phyloP scores from a whole-genome alignment of 2,329 filamentous ascomycete species.

The Neonectria punicea region DNA sequence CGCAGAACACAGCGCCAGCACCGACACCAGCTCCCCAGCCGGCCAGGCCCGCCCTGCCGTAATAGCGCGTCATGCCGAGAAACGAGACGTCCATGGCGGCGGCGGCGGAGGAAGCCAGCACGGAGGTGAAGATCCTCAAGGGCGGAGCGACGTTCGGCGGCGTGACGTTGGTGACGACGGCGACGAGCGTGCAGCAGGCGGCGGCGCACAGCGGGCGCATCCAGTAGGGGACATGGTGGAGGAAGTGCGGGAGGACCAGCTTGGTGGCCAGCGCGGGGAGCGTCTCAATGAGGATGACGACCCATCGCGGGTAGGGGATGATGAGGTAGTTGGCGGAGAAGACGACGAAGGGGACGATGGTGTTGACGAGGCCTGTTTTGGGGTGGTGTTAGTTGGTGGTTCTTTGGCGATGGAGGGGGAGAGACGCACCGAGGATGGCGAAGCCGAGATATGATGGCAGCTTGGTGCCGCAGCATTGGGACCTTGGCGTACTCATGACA shows the following conservation, averaged over 20 bases:
- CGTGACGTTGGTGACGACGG: constrained; percentile 40
- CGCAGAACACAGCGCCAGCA: constrained; percentile 42
- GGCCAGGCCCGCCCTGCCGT: constrained; percentile 45
- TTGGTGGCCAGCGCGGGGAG: constrained; percentile 46
- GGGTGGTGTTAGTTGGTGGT: constrained; percentile 20
- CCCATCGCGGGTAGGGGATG: constrained; percentile 46
- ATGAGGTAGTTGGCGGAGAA: constrained; percentile 50
- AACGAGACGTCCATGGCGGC: constrained; percentile 48
- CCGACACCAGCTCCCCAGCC: constrained; percentile 51
- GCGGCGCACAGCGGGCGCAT: constrained; percentile 42
- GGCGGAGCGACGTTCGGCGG: constrained; percentile 49
- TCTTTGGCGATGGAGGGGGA: neutral
- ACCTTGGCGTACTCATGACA: constrained; percentile 14
- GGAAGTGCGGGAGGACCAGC: constrained; percentile 41
- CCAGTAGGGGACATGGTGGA: constrained; percentile 44
- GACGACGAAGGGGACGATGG: constrained; percentile 44
- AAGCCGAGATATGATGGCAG: constrained; percentile 41
- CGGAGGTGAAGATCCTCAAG: constrained; percentile 43
- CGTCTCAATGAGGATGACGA: constrained; percentile 47
- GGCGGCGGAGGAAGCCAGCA: constrained; percentile 43
- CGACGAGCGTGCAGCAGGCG: constrained; percentile 44
- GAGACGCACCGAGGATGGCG: constrained; percentile 38
- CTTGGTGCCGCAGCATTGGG: constrained; percentile 19
- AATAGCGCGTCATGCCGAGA: constrained; percentile 44
- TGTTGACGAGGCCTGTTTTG: constrained; percentile 45